phyloP scores from a whole-genome alignment of 495 filamentous ascomycete genomes.

The Bombardia bombarda region DNA sequence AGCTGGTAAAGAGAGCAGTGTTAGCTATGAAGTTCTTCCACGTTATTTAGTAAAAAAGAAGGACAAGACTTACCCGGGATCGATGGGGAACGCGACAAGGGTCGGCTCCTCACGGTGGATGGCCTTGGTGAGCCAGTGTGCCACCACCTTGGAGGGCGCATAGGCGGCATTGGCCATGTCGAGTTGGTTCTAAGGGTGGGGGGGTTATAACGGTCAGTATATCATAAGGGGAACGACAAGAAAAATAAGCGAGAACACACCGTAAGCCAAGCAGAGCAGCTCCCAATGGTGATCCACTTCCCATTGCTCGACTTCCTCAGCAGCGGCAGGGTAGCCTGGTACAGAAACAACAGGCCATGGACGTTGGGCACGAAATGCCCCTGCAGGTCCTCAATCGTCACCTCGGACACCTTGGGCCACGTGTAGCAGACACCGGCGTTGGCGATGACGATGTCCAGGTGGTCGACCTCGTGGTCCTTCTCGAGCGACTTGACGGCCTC shows the following conservation, averaged over 20 bases:
- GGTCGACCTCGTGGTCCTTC: conserved; percentile 11
- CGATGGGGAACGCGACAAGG: conserved; percentile 27
- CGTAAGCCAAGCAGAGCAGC: conserved; percentile 15
- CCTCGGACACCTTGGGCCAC: conserved; percentile 24
- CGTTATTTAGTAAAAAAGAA: conserved; percentile 32
- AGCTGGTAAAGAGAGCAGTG: conserved; percentile 21
- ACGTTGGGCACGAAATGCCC: conserved; percentile 19
- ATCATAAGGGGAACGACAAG: neutral
- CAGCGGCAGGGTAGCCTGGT: conserved; percentile 21
- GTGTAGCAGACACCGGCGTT: conserved; percentile 19
- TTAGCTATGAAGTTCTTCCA: conserved; percentile 29
- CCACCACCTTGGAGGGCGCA: conserved; percentile 28
- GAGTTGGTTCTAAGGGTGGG: neutral
- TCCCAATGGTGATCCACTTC: conserved; percentile 33
- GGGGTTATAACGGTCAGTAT: no score
- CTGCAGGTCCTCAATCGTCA: conserved; percentile 17
- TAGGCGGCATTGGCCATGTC: conserved; percentile 30
- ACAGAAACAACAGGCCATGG: conserved; percentile 22
- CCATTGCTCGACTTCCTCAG: conserved; percentile 17
- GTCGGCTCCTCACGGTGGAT: conserved; percentile 32
- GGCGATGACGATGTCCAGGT: conserved; percentile 20
- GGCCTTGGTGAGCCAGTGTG: conserved; percentile 29
- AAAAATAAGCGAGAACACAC: conserved; percentile 8
- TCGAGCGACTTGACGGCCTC: conserved; percentile 10
- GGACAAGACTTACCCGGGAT: conserved; percentile 8